Evolutionary conservation across 306 rosid genomes (phyloP), one percentile per base, ranked within the genome.

Genomic region (Urtica urens): DNA sequence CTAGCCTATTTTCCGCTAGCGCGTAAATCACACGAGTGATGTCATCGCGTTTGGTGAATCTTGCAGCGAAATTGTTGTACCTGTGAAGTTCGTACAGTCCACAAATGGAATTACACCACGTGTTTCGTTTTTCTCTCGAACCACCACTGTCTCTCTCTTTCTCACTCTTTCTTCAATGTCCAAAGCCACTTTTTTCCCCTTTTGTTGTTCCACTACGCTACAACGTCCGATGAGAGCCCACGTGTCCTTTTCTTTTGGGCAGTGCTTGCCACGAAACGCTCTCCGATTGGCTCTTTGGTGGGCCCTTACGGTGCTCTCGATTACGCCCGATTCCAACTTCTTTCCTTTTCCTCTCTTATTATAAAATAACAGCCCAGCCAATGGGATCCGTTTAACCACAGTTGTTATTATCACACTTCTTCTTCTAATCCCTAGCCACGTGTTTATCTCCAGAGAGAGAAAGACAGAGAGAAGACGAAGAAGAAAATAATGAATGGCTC

Each of bases 231-330:
- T 61, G 49, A 16, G 3, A 24, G 29, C 62, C 64, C 79, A 77
- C 83, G 74, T 65, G 66, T 54, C 17, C 15, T 45, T 13, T 12
- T 12, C 15, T 74, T 77, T 68, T 72, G 54, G 76, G 68, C 73
- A 62, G 68, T 72, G 70, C 60, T 37, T 46, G 64, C 58, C 83
- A 77, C 72, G 10, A n/a, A 2, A 24, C 38, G 45, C 5, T 7
- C 23, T 56, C 52, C 35, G 14, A 69, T 65, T 77, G 72, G 77
- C 2, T 3, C 0, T 0, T 3, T 1, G 1, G 55, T 43, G 76
- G 74, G 67, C 23, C 79, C 65, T 16, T 10, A 17, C 28, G 10
- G 51, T 14, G 59, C 24, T 10, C 30, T 62, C 59, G 44, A 61
- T 62, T 37, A 33, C 65, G 39, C 53, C 43, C 31, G 57, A 43